Percentiles rank a stretch among this genome's conserved stretches.
Conservation (phyloP, 129 eudicot species). For the Logfia minima region DNA sequence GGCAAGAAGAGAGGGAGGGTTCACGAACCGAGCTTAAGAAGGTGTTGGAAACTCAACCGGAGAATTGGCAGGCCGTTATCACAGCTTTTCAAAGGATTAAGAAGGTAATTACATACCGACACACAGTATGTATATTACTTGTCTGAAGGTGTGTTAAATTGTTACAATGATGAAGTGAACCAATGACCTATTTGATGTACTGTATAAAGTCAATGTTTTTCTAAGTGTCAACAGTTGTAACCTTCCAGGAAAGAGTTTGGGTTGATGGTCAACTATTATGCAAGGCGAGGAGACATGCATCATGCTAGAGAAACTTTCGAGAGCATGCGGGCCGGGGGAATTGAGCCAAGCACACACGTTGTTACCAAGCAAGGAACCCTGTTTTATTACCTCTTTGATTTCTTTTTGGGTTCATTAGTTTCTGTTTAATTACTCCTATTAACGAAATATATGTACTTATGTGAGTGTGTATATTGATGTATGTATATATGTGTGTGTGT, state of each 20-base stretch:
- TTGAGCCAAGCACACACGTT: slow-evolving; percentile 80
- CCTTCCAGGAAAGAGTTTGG: slow-evolving; percentile 98
- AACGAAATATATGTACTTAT: background rate
- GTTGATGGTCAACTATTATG: slow-evolving; percentile 86
- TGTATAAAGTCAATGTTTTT: slow-evolving; percentile 12
- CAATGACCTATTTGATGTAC: background rate
- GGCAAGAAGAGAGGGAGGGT: slow-evolving; percentile 78
- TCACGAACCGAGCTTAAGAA: slow-evolving; percentile 53
- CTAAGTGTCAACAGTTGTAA: slow-evolving; percentile 46
- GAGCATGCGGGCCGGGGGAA: slow-evolving; percentile 98
- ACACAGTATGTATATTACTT: background rate
- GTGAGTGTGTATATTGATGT: background rate
- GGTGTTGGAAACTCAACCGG: slow-evolving; percentile 68
- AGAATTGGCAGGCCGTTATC: slow-evolving; percentile 94
- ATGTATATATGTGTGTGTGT: too few relatives aligned
- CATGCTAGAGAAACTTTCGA: slow-evolving; percentile 94
- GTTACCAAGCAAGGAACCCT: slow-evolving; percentile 60
- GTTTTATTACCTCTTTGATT: slow-evolving; percentile 1
- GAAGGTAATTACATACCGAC: slow-evolving; percentile 50
- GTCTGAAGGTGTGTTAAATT: background rate
- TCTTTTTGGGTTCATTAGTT: background rate
- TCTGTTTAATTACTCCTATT: background rate
- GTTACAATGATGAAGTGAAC: slow-evolving; percentile 14
- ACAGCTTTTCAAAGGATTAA: slow-evolving; percentile 77
- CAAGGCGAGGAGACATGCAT: slow-evolving; percentile 93